Percentiles rank a stretch among this genome's conserved stretches.
Evolutionary conservation across 225 moss, liverwort and hornwort genomes (phyloP).

Genomic region (Antitrichia curtipendula): DNA sequence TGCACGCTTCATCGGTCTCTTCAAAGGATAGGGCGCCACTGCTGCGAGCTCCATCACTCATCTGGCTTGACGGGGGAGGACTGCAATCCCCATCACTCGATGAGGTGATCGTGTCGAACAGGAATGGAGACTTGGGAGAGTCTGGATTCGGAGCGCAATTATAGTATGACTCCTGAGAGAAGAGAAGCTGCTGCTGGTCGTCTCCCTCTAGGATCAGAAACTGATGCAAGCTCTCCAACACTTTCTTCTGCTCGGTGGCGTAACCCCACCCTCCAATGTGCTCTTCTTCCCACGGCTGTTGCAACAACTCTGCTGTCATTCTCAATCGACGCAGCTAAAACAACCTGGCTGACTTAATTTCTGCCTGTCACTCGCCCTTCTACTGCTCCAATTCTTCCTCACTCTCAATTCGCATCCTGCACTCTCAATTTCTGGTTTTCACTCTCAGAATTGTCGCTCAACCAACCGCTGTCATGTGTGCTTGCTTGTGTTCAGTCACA

Average conservation of each 20-base stretch:
- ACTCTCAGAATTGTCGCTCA: neutral
- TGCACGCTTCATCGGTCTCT: conserved; percentile 3
- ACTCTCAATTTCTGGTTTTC: neutral
- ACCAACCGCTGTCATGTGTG: neutral
- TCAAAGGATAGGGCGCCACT: neutral
- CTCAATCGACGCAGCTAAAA: neutral
- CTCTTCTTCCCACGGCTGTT: conserved; percentile 8
- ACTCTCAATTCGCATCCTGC: neutral
- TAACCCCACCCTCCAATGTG: neutral
- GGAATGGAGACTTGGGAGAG: conserved; percentile 1
- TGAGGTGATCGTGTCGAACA: neutral
- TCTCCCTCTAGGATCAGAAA: neutral
- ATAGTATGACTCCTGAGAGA: neutral
- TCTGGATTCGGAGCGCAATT: neutral
- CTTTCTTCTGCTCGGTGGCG: neutral
- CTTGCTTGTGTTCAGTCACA: neutral
- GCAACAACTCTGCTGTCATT: conserved; percentile 10
- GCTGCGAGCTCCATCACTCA: conserved; percentile 1
- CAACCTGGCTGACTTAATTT: neutral
- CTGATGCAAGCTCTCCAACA: conserved; percentile 8
- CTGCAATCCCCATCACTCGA: neutral
- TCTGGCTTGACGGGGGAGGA: neutral
- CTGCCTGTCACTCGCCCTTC: neutral
- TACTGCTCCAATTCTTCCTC: neutral
- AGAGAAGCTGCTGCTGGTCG: neutral